phyloP scores from a whole-genome alignment of 2,329 filamentous ascomycete genomes.

The Arthrobotrys sphaeroides region DNA sequence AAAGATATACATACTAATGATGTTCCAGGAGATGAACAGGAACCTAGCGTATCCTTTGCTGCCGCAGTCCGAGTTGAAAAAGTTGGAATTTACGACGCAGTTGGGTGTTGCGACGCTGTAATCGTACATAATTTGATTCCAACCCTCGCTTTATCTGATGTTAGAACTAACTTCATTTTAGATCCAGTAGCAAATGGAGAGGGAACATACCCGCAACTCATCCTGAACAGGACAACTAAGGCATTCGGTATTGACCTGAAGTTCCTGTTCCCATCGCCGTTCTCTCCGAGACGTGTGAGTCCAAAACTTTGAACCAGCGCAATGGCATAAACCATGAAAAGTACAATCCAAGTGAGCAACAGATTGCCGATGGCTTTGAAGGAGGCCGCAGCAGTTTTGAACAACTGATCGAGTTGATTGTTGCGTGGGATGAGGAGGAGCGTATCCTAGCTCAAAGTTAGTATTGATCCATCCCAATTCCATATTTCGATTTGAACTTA shows the following conservation, averaged over 20 bases:
- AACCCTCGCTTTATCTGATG: constrained; percentile 74
- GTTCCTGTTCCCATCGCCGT: constrained; percentile 82
- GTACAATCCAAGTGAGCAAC: constrained; percentile 93
- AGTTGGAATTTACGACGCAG: constrained; percentile 76
- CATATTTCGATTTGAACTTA: constrained; percentile 23
- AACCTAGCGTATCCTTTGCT: constrained; percentile 86
- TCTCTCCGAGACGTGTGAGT: constrained; percentile 81
- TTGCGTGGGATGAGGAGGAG: constrained; percentile 83
- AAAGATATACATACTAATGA: constrained; percentile 99
- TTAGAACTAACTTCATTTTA: constrained; percentile 15
- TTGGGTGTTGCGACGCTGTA: constrained; percentile 80
- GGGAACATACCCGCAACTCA: constrained; percentile 72
- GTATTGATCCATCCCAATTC: background rate
- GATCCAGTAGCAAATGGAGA: background rate
- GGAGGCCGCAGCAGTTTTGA: constrained; percentile 97
- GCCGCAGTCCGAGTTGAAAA: constrained; percentile 91
- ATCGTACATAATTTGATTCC: constrained; percentile 97
- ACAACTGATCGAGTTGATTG: constrained; percentile 95
- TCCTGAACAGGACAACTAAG: constrained; percentile 89
- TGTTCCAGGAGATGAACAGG: constrained; percentile 96
- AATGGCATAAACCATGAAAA: constrained; percentile 96
- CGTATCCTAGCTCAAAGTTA: constrained; percentile 37
- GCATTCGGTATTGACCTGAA: constrained; percentile 94
- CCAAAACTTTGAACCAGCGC: constrained; percentile 96
- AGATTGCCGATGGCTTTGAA: constrained; percentile 89